Evolutionary conservation across 2,329 filamentous ascomycete species (phyloP).

Genomic region (Colletotrichum horii): DNA sequence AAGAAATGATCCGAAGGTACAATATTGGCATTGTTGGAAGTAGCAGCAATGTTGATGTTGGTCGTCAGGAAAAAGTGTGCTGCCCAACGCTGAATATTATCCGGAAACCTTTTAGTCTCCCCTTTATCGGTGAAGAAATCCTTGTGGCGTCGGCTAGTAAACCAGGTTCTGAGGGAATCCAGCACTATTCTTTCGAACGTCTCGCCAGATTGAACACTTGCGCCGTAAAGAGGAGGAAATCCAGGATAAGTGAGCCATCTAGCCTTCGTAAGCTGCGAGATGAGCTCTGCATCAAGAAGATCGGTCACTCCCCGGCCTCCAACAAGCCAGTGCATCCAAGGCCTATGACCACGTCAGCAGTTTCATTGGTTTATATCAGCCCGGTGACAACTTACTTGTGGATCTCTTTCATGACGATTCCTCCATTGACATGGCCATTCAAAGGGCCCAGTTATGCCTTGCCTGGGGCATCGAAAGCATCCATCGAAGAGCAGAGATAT

Average conservation of each 20-base stretch:
- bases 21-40: not conserved
- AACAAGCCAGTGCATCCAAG: not conserved
- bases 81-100: not conserved
- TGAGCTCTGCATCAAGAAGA: too few species aligned
- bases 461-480: not conserved
- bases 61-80: not conserved
- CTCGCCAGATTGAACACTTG: not conserved
- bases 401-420: not conserved
- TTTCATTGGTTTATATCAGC: not conserved
- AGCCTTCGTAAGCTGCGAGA: not conserved
- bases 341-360: not conserved
- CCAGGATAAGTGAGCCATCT: not conserved
- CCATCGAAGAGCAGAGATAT: not conserved
- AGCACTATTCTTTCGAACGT: too few species aligned
- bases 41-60: not conserved
- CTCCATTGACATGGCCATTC: not conserved
- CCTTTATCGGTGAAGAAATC: not conserved
- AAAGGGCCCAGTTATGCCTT: not conserved
- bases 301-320: not conserved
- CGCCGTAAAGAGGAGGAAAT: not conserved
- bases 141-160: not conserved
- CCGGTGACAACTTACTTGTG: not conserved
- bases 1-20: not conserved
- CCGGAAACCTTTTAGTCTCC: too few species aligned
- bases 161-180: not conserved